Evolutionary conservation across 805 yeast species (phyloP), one percentile per base, ranked within the genome.

Genomic region (Candida insectalens): DNA sequence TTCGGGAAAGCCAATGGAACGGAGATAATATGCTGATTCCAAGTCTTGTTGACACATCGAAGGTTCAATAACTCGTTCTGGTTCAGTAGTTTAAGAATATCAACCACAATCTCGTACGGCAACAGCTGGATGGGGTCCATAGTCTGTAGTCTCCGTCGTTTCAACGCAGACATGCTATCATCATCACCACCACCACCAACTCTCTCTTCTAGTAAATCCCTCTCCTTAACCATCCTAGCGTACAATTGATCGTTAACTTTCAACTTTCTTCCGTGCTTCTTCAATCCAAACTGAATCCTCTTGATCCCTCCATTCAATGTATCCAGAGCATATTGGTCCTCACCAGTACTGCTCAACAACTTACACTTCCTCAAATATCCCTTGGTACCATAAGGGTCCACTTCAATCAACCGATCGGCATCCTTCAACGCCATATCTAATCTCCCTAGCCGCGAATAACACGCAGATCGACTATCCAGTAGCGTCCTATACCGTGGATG

Each of bases 381-480:
- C 45, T 68, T 70, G 46, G 71, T 66, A 13, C 67, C 57, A 18
- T 62, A 42, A 0, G 74, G 74, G 23, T 68, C 71, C 3, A 57
- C 14, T 10, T 39, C 38, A 3, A 64, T 44, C 28, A 67, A 41
- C 23, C 35, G 41, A 20, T 51, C 43, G 0, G 66, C 66, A 36
- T 69, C 74, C 18, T 40, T 37, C 19, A 60, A 49, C 0, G 74
- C 69, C 7, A 43, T 40, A 0, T 44, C 46, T 4, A 50, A 32
- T 12, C 53, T 45, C 4, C 49, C 47, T 33, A 69, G 39, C 38
- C 67, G 69, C 37, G 67, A 69, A 44, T 49, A 59, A 2, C 71
- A 60, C 2, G 77, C 77, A 1, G 75, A 71, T 14, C 74, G 44
- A 36, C 62, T 66, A 40, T 71, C 77, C 6, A 52, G 35, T 9